Evolutionary conservation across 352 stramenopile genomes (phyloP), one percentile per base, ranked within the genome.

Genomic region (Phytophthora megakarya): DNA sequence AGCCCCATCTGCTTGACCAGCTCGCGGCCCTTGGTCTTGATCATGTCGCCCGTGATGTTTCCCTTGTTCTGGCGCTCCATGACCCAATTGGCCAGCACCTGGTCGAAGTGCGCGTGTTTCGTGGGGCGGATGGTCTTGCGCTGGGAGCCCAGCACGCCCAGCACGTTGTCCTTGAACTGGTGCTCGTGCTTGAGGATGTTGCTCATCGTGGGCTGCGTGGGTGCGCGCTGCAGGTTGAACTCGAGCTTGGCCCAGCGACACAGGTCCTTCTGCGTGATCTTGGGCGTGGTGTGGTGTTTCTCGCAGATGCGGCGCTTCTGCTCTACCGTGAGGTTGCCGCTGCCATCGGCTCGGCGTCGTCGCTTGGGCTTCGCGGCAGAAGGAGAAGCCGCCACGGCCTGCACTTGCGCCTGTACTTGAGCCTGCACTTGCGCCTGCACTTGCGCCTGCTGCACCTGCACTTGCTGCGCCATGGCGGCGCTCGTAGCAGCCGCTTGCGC

Each of bases 151-250:
- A 95, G 71, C 42, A 92, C 81, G 28, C 86, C 86, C 59, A 88
- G 76, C 19, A 95, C 78, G 56, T 83, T 88, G 68, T 95, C 86
- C 66, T 90, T 90, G 71, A 93, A 95, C 63, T 92, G 40, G 61
- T 95, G 84, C 57, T 93, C 83, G 73, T 93, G 78, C 72, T 95
- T 95, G 60, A 95, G 81, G 61, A 95, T 93, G 64, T 90, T 93
- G 70, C 65, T 84, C 80, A 90, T 90, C 12, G 84, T 90, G 12
- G 80, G 80, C 66, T 91, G 85, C 70, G 84, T 95, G 32, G 86
- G 86, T 23, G 80, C 84, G 49, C 90, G 89, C 49, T 86, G 78
- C 18, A 95, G 73, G 61, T 92, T 90, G 57, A 95, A 95, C 81
- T 95, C 84, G 65, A 93, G 84, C 78, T 93, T 95, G 48, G 86